phyloP scores from a whole-genome alignment of 164 flowering plant species.

The Chloranthus sessilifolius region DNA sequence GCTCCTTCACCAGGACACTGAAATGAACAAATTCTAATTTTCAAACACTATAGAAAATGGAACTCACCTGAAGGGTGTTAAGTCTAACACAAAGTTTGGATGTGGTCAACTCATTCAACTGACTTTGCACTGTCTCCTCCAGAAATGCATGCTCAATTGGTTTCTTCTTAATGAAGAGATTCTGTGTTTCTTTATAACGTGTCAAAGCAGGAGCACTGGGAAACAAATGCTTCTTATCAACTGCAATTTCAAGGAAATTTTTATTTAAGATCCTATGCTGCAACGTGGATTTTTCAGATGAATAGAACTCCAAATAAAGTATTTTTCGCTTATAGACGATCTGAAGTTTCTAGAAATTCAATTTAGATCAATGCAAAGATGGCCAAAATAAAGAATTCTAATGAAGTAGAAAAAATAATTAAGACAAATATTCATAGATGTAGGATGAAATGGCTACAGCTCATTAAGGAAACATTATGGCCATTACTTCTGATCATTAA shows the following conservation, averaged over 20 bases:
- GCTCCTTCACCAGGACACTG: not conserved
- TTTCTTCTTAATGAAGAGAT: constrained; percentile 56
- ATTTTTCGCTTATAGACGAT: no score
- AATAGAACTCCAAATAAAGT: no score
- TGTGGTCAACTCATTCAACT: constrained; percentile 49
- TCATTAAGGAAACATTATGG: no score
- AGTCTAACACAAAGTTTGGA: constrained; percentile 69
- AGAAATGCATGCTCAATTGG: constrained; percentile 25
- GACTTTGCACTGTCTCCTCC: constrained; percentile 33
- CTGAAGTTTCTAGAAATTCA: no score
- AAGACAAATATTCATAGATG: no score
- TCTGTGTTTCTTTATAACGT: constrained; percentile 57
- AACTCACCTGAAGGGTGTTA: constrained; percentile 70
- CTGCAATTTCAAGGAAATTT: constrained; percentile 38
- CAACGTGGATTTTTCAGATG: not conserved
- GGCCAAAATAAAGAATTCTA: no score
- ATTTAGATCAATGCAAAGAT: no score
- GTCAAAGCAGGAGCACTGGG: constrained; percentile 77
- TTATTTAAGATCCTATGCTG: not conserved
- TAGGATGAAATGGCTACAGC: no score
- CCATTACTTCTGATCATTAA: no score
- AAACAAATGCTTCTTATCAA: constrained; percentile 61
- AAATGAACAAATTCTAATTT: constrained; percentile 4
- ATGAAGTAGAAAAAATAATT: no score
- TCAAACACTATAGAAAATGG: not conserved